Base-by-base conservation (phyloP, 1,139 yeast species). In the Candida buenavistaensis region DNA sequence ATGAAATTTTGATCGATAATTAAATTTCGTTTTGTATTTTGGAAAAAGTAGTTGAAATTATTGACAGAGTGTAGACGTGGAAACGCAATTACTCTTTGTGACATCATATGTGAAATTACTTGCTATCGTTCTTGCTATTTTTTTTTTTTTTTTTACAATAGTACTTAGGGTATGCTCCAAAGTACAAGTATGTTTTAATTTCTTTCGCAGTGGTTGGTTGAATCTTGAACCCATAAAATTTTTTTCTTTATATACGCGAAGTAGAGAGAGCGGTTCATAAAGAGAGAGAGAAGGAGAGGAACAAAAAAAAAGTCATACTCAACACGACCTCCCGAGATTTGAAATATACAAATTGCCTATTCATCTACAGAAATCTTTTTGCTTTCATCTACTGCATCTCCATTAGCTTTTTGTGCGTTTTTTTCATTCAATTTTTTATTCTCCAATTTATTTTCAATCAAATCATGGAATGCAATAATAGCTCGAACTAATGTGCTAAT, bases 381-480 rank as follows among this genome's bases (percentile, higher is more conserved):
- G 16, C 38, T 41, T 9, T 44, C 47, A 15, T 13, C 35, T 10
- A 36, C 17, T 8, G 35, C 8, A 23, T 15, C 9, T 40, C 50
- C 12, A 33, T 25, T 7, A 27, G 15, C 36, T 32, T 37, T 38
- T 26, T 37, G 39, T 26, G 46, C 33, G 14, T 46, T 50, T 38
- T 66, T 70, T 41, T 80, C 75, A 43, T 66, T 67, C 33, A 59
- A 50, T 49, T 74, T 76, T 52, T 80, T 80, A 59, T 89, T 89
- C 50, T 87, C 88, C 49, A 92, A 82, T 63, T 92, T 92, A 66
- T 94, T 94, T 53, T 92, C 98, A 57, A 94, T 92, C 59, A 94
- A 75, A 59, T 94, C 95, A 62, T 94, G 96, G 75, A 92, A 90
- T 11, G 98, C 95, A 56, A 92, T 86, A 51, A 92, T 92, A 12